Evolutionary conservation across 2,329 filamentous ascomycete species (phyloP).

Genomic region (Westerdykella aurantiaca): DNA sequence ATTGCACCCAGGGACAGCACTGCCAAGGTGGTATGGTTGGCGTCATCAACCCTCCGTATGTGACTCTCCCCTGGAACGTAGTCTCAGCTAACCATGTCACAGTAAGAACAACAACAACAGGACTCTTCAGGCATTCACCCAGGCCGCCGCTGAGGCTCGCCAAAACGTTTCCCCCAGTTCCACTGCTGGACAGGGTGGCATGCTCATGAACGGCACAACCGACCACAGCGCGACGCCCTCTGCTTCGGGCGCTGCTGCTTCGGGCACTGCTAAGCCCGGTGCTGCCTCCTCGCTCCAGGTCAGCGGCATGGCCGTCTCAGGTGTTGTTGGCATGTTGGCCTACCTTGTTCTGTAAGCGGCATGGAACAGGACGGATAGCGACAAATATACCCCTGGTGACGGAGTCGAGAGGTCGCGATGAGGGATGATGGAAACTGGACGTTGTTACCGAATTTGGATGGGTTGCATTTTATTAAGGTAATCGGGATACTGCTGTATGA

Average conservation of each 20-base stretch:
- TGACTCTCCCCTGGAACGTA: neutral
- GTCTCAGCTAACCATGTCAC: conserved; percentile 9
- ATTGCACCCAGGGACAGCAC: conserved; percentile 37
- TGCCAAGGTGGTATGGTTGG: conserved; percentile 39
- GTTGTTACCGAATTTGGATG: neutral
- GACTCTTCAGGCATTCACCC: conserved; percentile 22
- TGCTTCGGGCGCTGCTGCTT: conserved; percentile 9
- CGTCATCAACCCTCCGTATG: conserved; percentile 37
- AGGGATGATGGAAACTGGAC: neutral
- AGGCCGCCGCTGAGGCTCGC: conserved; percentile 15
- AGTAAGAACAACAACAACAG: conserved; percentile 15
- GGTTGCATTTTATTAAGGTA: neutral
- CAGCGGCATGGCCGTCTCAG: conserved; percentile 20
- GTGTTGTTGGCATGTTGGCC: conserved; percentile 23
- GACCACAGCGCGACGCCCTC: conserved; percentile 4
- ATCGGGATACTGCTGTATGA: neutral
- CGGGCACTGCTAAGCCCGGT: conserved; percentile 11
- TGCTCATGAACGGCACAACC: conserved; percentile 16
- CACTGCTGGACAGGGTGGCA: conserved; percentile 22
- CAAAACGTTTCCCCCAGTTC: conserved; percentile 21
- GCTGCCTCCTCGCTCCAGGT: conserved; percentile 23
- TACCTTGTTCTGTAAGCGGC: conserved; percentile 27
- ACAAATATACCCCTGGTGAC: neutral
- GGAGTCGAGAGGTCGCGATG: neutral
- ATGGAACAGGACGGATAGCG: neutral